A percentile compares a stretch with the other conserved stretches of the same genome.
Conservation (phyloP, 2,329 filamentous ascomycete species). For the Fusarium poae region DNA sequence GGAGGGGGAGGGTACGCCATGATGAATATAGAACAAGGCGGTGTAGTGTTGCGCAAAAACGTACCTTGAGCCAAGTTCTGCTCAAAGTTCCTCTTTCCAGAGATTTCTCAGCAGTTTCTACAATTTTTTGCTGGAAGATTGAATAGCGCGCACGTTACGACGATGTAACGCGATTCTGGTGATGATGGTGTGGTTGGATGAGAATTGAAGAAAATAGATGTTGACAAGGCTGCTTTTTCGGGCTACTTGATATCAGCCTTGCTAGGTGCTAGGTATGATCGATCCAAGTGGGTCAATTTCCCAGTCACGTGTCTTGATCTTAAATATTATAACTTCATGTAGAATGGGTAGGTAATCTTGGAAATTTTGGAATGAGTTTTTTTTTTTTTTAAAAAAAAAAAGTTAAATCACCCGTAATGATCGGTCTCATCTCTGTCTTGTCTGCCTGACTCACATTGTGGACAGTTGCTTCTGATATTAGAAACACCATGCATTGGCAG, state of each 20-base stretch:
- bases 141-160: slow-evolving; percentile 6
- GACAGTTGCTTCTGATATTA: not conserved
- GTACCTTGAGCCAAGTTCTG: slow-evolving; percentile 65
- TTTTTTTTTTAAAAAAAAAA: no score
- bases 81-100: slow-evolving; percentile 52
- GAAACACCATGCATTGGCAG: not conserved
- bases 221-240: slow-evolving; percentile 23
- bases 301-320: not conserved
- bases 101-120: slow-evolving; percentile 16
- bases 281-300: not conserved
- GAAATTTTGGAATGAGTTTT: no score
- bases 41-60: slow-evolving; percentile 51
- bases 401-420: not conserved
- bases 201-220: slow-evolving; percentile 36
- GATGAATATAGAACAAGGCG: slow-evolving; percentile 66
- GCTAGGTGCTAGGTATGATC: no score
- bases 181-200: slow-evolving; percentile 25
- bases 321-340: not conserved
- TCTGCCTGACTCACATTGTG: not conserved
- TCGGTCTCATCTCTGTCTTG: not conserved
- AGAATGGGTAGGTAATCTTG: not conserved
- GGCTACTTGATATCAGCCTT: slow-evolving; percentile 33
- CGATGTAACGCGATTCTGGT: slow-evolving; percentile 11
- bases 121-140: slow-evolving; percentile 9
- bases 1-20: slow-evolving; percentile 91